These are phyloP conservation scores for Cryphonectria radicalis DNA, from an alignment of 2,329 filamentous ascomycete genomes.

Conservation along the genomic window DNA sequence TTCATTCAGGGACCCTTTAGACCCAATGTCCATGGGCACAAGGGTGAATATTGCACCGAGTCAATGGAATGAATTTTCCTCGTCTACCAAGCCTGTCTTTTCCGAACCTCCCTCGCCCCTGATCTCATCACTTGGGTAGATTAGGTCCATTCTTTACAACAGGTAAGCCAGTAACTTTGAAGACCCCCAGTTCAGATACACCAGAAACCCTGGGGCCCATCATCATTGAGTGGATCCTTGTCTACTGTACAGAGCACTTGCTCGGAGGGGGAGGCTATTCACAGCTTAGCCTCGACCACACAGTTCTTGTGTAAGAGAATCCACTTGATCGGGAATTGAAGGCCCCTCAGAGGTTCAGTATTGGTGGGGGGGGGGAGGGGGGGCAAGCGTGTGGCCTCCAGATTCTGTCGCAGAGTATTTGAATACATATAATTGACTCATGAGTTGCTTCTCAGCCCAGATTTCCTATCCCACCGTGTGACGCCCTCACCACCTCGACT, in stretches of 20 bases:
- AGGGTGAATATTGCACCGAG: slow-evolving; percentile 2
- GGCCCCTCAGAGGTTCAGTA: slow-evolving; percentile 2
- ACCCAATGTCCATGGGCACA: not conserved
- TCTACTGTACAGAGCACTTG: not conserved
- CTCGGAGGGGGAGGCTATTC: not conserved
- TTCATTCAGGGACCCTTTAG: not conserved
- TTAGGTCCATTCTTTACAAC: not conserved
- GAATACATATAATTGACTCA: slow-evolving; percentile 12
- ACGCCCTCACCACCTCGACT: not conserved
- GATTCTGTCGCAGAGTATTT: slow-evolving; percentile 18
- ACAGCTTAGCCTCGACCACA: slow-evolving; percentile 7
- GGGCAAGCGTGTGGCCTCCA: slow-evolving; percentile 14
- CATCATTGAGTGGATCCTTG: not conserved
- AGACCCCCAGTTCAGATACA: not conserved
- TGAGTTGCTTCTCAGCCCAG: slow-evolving; percentile 7
- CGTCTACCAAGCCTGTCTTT: not conserved
- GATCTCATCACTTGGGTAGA: not conserved
- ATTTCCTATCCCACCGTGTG: not conserved
- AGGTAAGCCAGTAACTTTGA: not conserved
- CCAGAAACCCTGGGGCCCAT: not conserved
- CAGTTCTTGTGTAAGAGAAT: slow-evolving; percentile 25
- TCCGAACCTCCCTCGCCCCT: not conserved
- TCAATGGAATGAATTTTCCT: slow-evolving; percentile 1
- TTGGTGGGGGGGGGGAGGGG: slow-evolving; percentile 21
- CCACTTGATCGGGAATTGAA: slow-evolving; percentile 20